phyloP scores from a whole-genome alignment of 768 basidiomycete species.

The Kwoniella sp. region DNA sequence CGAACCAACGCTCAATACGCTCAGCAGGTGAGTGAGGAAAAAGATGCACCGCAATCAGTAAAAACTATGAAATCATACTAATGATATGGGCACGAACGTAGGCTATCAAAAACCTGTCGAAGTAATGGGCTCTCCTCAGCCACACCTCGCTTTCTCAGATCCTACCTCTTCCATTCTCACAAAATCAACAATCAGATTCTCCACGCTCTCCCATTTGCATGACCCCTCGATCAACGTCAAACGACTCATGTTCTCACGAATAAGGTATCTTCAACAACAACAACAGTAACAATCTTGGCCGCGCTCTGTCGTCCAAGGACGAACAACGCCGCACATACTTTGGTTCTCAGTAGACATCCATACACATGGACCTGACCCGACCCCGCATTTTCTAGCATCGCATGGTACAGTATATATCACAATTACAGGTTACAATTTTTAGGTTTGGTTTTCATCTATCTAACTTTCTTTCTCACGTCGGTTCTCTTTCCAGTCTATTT shows the following conservation, averaged over 20 bases:
- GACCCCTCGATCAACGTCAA: constrained; percentile 9
- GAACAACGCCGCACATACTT: constrained; percentile 16
- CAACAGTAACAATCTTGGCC: constrained; percentile 21
- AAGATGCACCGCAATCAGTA: neutral
- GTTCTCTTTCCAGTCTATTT: neutral
- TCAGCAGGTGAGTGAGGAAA: constrained; percentile 37
- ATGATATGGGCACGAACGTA: constrained; percentile 7
- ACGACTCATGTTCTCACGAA: constrained; percentile 3
- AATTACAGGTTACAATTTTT: neutral
- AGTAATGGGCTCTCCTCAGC: constrained; percentile 12
- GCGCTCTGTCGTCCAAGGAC: constrained; percentile 53
- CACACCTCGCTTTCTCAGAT: neutral
- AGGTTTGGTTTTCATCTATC: neutral
- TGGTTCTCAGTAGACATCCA: neutral
- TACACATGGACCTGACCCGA: neutral
- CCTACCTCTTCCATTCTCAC: neutral
- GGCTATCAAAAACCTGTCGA: constrained; percentile 44
- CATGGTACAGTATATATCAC: neutral
- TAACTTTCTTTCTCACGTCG: neutral
- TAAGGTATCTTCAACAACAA: constrained; percentile 5
- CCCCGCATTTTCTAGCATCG: neutral
- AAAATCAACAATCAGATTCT: neutral
- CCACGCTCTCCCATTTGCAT: constrained; percentile 5
- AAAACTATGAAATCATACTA: neutral
- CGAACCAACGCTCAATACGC: constrained; percentile 44